Conservation (phyloP, 139 green algal genomes). For the Marvania coccoides region DNA sequence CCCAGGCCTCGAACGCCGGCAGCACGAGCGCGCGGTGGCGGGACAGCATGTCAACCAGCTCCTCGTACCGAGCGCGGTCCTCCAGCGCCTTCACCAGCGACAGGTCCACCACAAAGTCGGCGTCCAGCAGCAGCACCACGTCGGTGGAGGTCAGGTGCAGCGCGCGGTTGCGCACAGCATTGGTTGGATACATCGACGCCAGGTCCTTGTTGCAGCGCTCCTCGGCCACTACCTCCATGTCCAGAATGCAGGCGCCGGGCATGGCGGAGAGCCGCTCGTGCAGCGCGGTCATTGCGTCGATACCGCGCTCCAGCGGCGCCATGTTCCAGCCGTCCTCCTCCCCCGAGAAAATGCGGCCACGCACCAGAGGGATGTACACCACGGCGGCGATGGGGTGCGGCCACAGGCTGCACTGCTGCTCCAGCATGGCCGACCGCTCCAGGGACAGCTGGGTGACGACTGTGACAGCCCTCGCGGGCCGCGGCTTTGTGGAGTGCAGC, state of each 20-base stretch:
- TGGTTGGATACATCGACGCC: constrained; percentile 8
- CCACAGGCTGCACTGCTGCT: constrained; percentile 24
- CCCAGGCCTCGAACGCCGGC: constrained; percentile 29
- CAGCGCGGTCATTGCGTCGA: neutral
- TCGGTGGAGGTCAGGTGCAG: neutral
- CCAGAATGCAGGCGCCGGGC: constrained; percentile 12
- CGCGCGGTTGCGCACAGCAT: constrained; percentile 8
- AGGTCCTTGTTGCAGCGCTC: constrained; percentile 17
- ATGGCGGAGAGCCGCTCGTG: neutral
- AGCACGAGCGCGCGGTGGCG: constrained; percentile 18
- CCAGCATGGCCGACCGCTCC: constrained; percentile 26
- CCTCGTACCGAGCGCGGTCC: constrained; percentile 1
- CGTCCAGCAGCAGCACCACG: constrained; percentile 29
- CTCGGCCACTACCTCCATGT: constrained; percentile 31
- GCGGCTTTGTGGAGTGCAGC: constrained; percentile 8
- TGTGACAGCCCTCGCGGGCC: constrained; percentile 8
- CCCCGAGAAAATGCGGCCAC: constrained; percentile 14
- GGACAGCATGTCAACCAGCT: constrained; percentile 9
- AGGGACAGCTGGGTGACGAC: constrained; percentile 28
- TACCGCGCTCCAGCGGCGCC: constrained; percentile 4
- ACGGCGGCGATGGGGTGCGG: constrained; percentile 13
- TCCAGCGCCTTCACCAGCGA: neutral
- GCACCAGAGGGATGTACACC: constrained; percentile 28
- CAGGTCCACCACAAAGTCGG: constrained; percentile 23
- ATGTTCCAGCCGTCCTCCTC: constrained; percentile 23